Evolutionary conservation across 2,329 filamentous ascomycete species (phyloP).

Genomic region (Claviceps africana): DNA sequence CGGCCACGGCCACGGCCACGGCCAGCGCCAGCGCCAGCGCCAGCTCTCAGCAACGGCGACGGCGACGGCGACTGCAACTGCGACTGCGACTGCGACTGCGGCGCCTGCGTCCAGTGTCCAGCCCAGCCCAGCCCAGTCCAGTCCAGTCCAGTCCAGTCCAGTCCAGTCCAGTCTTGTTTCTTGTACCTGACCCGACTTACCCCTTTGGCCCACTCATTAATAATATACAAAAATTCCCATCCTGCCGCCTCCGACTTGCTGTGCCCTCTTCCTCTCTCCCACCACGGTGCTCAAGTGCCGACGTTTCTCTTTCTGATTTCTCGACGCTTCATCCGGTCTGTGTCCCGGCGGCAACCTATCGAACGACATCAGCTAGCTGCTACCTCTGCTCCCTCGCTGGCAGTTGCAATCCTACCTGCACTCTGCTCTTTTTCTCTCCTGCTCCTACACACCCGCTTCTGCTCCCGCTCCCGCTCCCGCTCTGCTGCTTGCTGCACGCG

Average conservation of each 20-base stretch:
- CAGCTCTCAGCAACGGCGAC: neutral
- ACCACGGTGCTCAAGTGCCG: neutral
- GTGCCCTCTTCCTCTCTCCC: slow-evolving; percentile 1
- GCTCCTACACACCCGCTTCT: neutral
- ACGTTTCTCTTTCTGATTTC: neutral
- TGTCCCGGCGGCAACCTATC: slow-evolving; percentile 1
- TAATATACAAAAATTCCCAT: slow-evolving; percentile 5
- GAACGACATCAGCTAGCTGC: slow-evolving; percentile 2
- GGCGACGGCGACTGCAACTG: too few species aligned
- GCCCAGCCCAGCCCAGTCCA: too few species aligned
- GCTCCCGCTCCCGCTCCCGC: neutral
- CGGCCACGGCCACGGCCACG: too few species aligned
- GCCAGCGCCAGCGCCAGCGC: neutral
- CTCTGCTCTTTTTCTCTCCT: too few species aligned
- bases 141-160: slow-evolving; percentile 1
- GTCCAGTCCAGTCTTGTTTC: slow-evolving; percentile 1
- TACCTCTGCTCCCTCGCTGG: neutral
- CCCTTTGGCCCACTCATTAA: slow-evolving; percentile 5
- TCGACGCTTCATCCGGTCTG: neutral
- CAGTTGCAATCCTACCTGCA: neutral
- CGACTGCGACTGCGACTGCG: neutral
- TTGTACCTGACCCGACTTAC: neutral
- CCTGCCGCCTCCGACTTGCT: neutral
- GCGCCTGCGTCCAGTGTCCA: slow-evolving; percentile 1
- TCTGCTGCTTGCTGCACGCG: neutral